Base-by-base conservation (phyloP, 148 eudicot species). In the Euryodendron excelsum region DNA sequence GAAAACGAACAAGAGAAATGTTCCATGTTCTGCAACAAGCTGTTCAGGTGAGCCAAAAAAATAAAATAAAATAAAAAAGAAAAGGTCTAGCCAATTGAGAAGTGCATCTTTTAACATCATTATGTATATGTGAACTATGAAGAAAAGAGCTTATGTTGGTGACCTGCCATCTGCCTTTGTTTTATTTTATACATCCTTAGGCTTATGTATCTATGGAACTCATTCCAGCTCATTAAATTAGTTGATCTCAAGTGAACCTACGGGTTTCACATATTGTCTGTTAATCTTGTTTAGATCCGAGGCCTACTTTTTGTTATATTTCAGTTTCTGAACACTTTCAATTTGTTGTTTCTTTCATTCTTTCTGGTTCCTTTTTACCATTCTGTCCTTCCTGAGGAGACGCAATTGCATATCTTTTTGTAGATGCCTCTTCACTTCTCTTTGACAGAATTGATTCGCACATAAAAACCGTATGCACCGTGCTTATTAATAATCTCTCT, bases 11-110 rank as follows among this genome's bases (percentile, higher is more conserved):
- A 31, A 3, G 53, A 21, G 73, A 39, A 25, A 9, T 10, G 53
- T 23, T 41, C 53, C 52, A 45, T 69, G 53, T 69, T n/a, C 52
- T 69, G 50, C 52, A 69, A 27, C 17, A 69, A 45, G 73, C 73
- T 69, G 15, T 69, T 45, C 50, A 45, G 73, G 73, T 69, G 13
- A 45, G 52, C 25, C 4, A 60, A 60, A 60, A 60, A 27, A 25
- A 12, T 25, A 27, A 60, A 60, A 23, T 14, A 60, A 5, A 58
- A n/a, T 20, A 23, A 6, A 58, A 50, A 50, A 4, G 33, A 60
- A 6, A 60, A 27, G 4, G 9, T 60, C 31, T 60, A 60, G 33
- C 10, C 64, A 7, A 25, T 60, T 23, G 12, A 60, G 34, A 60
- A 50, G 20, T 10, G 31, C 30, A 60, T 23, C 31, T 14, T 4